phyloP scores from a whole-genome alignment of 148 eudicot genomes.

The Salicornia ramosissima region DNA sequence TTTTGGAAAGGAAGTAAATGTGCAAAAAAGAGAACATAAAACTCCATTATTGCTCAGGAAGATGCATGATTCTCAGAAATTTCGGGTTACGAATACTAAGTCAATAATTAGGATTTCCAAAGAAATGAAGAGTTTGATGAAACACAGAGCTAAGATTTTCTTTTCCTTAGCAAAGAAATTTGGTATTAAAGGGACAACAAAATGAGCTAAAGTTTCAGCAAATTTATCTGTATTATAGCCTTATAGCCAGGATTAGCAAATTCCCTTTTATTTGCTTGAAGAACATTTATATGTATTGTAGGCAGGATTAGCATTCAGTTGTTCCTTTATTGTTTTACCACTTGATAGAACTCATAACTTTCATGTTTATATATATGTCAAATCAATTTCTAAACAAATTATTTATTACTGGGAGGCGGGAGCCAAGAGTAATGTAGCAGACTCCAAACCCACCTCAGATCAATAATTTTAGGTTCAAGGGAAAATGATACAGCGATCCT shows the following conservation, averaged over 20 bases:
- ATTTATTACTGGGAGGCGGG: too few relatives aligned
- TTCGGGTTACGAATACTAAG: conserved; percentile 24
- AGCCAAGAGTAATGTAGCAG: too few relatives aligned
- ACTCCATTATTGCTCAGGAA: conserved; percentile 31
- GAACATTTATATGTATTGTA: not conserved
- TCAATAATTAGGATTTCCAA: conserved; percentile 18
- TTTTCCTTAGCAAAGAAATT: conserved; percentile 36
- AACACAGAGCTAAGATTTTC: conserved; percentile 32
- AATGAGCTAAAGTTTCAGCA: conserved; percentile 6
- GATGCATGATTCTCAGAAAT: conserved; percentile 26
- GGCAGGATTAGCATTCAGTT: not conserved
- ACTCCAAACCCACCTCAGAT: too few relatives aligned
- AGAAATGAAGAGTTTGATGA: conserved; percentile 41
- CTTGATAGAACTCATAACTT: too few relatives aligned
- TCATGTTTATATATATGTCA: too few relatives aligned
- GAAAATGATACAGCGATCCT: too few relatives aligned
- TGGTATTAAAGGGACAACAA: conserved; percentile 24
- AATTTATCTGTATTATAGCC: too few relatives aligned
- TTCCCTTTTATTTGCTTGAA: not conserved
- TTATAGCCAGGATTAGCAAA: not conserved
- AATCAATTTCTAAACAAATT: too few relatives aligned
- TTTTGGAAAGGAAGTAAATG: conserved; percentile 35
- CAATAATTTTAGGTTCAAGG: too few relatives aligned
- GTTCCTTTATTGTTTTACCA: too few relatives aligned
- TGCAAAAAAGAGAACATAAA: conserved; percentile 28